These are phyloP conservation scores for Diplogelasinospora grovesii DNA, from an alignment of 495 filamentous ascomycete genomes.

Conservation along the genomic window DNA sequence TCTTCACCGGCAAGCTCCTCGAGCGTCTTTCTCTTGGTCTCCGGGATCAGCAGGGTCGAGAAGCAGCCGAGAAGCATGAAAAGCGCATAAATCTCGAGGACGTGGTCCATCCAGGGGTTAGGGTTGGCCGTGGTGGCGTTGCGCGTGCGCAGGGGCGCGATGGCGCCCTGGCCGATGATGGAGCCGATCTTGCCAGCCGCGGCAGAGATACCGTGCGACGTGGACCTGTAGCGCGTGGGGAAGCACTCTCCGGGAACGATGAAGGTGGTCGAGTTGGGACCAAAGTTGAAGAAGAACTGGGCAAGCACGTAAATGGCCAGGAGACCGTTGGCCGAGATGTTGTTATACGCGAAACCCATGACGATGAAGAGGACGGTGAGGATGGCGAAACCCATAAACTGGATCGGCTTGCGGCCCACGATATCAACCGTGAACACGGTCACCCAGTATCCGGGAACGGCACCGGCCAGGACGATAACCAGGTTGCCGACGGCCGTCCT, in stretches of 20 bases:
- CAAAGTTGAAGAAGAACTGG: constrained; percentile 66
- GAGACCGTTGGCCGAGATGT: constrained; percentile 44
- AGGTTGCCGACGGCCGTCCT: constrained; percentile 68
- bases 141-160: constrained; percentile 42
- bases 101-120: constrained; percentile 68
- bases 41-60: constrained; percentile 60
- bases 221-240: constrained; percentile 79
- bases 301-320: constrained; percentile 72
- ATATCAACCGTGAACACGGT: constrained; percentile 63
- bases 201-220: constrained; percentile 79
- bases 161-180: constrained; percentile 50
- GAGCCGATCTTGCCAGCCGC: constrained; percentile 55
- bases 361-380: constrained; percentile 65
- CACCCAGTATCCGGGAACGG: constrained; percentile 74
- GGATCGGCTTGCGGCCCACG: constrained; percentile 73
- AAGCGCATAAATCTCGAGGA: constrained; percentile 71
- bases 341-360: constrained; percentile 63
- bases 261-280: constrained; percentile 85
- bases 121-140: constrained; percentile 34
- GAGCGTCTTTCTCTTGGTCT: constrained; percentile 68
- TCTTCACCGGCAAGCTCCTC: constrained; percentile 52
- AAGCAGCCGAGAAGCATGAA: constrained; percentile 72
- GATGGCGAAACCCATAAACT: constrained; percentile 67
- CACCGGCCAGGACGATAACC: constrained; percentile 66
- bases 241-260: constrained; percentile 87